Evolutionary conservation across 2,329 filamentous ascomycete species (phyloP).

Genomic region (Calcarisporium arbuscula): DNA sequence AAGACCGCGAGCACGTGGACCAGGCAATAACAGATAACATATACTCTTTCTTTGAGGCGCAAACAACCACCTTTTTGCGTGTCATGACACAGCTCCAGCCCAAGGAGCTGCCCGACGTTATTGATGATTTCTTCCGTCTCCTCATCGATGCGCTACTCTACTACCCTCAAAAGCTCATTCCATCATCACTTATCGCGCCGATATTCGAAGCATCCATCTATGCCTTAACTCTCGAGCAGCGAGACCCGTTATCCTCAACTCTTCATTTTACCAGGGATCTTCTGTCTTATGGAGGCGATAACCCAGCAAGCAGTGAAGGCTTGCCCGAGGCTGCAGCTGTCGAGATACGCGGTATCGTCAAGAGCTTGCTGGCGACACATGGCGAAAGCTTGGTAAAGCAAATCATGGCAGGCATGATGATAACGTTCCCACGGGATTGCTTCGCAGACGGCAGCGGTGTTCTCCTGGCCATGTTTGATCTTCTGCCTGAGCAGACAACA

Average conservation of each 20-base stretch:
- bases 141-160: conserved; percentile 88
- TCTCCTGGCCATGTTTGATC: conserved; percentile 81
- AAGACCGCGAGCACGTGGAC: conserved; percentile 80
- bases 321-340: conserved; percentile 54
- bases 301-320: conserved; percentile 56
- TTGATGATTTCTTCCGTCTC: conserved; percentile 94
- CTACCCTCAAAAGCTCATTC: conserved; percentile 78
- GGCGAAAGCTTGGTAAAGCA: conserved; percentile 80
- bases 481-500: conserved; percentile 73
- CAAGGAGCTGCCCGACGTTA: conserved; percentile 71
- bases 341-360: conserved; percentile 67
- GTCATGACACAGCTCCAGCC: conserved; percentile 79
- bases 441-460: conserved; percentile 92
- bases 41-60: conserved; percentile 90
- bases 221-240: conserved; percentile 80
- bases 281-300: conserved; percentile 77
- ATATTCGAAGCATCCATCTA: conserved; percentile 85
- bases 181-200: conserved; percentile 69
- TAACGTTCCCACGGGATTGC: conserved; percentile 92
- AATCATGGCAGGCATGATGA: conserved; percentile 97
- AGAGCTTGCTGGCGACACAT: conserved; percentile 60
- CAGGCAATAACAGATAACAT: conserved; percentile 78
- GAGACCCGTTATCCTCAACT: conserved; percentile 83
- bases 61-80: conserved; percentile 82
- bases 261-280: conserved; percentile 91